Evolutionary conservation across 202 grass and related monocot species (phyloP), one percentile per base, ranked within the genome.

Genomic region (Hordeum pubiflorum): DNA sequence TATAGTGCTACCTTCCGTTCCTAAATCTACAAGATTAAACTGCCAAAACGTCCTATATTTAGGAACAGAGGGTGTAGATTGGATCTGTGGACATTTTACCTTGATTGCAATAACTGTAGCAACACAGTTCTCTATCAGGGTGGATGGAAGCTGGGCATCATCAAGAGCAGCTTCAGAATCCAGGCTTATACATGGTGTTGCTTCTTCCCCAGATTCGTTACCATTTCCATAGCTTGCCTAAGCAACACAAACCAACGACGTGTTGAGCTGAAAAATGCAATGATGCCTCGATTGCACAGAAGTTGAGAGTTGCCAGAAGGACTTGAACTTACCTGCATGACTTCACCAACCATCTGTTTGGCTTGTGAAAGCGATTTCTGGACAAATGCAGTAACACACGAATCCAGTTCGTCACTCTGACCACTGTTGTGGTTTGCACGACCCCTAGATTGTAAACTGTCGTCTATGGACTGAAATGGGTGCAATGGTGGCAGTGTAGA

Each of bases 61-160:
- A 29, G 27, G 27, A 29, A 29, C 27, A 2, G 27, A 29, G 27
- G 27, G 27, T 29, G 40, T 34, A 44, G 40, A 41, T 34, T 18
- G 64, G 23, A 32, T 31, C 72, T 14, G 23, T 2, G 10, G 54
- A 54, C 75, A 52, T 68, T 81, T 75, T 90, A 88, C 91, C 85
- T 88, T 84, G 65, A 93, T 90, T 62, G 88, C 82, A 76, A 90
- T 7, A 48, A 84, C 9, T 3, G 88, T 85, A 32, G 88, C 79
- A 36, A 90, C 34, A 76, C 91, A 93, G 15, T 85, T 83, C 8
- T 38, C 41, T 81, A 88, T 88, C 75, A 93, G 66, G 63, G 83
- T 66, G 22, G 54, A 59, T 13, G 72, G 82, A 80, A 86, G 52
- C 56, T 79, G 61, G 3, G 7, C 46, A 64, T 77, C 66, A 72